Evolutionary conservation across 805 yeast species (phyloP).

Genomic region (Candida orba): DNA sequence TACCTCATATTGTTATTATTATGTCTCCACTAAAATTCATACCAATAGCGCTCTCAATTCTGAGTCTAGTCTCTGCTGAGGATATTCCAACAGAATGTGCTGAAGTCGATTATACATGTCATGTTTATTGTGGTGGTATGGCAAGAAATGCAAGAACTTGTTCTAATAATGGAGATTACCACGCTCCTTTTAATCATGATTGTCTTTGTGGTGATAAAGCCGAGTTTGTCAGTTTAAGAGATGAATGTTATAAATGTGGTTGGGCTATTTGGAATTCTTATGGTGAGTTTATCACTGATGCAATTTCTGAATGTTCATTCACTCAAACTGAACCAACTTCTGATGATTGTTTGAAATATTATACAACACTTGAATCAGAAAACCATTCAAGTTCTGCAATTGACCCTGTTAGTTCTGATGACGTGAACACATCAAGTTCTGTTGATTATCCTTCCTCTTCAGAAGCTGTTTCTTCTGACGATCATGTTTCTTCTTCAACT

Average conservation of each 20-base stretch:
- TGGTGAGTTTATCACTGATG: neutral
- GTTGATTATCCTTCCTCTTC: neutral
- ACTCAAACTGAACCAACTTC: constrained; percentile 5
- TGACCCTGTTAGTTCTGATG: neutral
- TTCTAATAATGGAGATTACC: neutral
- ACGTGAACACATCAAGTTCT: neutral
- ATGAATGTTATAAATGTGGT: constrained; percentile 6
- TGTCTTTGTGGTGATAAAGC: constrained; percentile 5
- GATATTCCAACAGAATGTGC: neutral
- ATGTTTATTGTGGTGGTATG: constrained; percentile 5
- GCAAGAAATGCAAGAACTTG: constrained; percentile 6
- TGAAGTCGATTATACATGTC: neutral
- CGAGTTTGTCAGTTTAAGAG: neutral
- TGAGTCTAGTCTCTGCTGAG: neutral
- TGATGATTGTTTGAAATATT: neutral
- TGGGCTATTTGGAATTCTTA: constrained; percentile 7
- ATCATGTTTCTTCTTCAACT: too few species aligned
- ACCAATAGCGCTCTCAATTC: neutral
- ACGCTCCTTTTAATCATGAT: constrained; percentile 5
- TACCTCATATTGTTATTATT: too few species aligned
- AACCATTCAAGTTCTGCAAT: too few species aligned
- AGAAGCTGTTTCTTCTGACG: too few species aligned
- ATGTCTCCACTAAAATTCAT: neutral
- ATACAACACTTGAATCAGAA: neutral
- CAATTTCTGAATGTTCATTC: constrained; percentile 5